phyloP scores from a whole-genome alignment of 2,329 filamentous ascomycete genomes.

The Akanthomyces muscarius region DNA sequence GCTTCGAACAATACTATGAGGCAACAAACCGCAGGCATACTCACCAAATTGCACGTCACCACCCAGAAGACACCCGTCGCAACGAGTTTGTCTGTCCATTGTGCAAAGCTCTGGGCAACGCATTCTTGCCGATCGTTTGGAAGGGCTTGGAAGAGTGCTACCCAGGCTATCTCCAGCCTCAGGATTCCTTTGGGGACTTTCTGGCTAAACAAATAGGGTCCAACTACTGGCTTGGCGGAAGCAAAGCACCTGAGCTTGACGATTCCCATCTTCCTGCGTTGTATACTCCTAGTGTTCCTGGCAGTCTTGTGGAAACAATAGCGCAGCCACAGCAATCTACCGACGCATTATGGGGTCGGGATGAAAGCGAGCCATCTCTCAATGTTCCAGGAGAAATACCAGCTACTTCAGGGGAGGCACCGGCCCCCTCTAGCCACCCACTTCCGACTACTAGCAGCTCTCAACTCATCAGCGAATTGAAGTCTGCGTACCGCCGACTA shows the following conservation, averaged over 20 bases:
- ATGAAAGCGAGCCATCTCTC: constrained; percentile 33
- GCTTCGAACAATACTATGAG: constrained; percentile 87
- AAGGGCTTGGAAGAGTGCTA: constrained; percentile 84
- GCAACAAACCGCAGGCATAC: constrained; percentile 79
- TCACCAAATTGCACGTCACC: constrained; percentile 90
- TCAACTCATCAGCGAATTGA: constrained; percentile 49
- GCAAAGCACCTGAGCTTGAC: constrained; percentile 34
- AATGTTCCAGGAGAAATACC: constrained; percentile 41
- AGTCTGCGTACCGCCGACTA: constrained; percentile 57
- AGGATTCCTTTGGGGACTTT: constrained; percentile 63
- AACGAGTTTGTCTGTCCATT: constrained; percentile 95
- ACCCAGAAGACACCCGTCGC: constrained; percentile 73
- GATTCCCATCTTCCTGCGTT: constrained; percentile 29
- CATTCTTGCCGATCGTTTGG: constrained; percentile 94
- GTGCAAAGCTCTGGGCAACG: constrained; percentile 93
- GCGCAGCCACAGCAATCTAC: constrained; percentile 34
- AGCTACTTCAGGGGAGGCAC: constrained; percentile 33
- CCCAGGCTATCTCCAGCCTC: constrained; percentile 63
- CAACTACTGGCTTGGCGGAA: constrained; percentile 39
- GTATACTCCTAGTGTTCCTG: constrained; percentile 35
- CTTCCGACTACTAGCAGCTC: constrained; percentile 19
- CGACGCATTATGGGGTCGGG: constrained; percentile 40
- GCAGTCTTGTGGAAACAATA: constrained; percentile 35
- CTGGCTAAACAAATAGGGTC: constrained; percentile 55
- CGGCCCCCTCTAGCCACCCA: constrained; percentile 21